Percentiles rank a stretch among this genome's conserved stretches.
Conservation (phyloP, 345 rosid genomes). For the Erodium maritimum region DNA sequence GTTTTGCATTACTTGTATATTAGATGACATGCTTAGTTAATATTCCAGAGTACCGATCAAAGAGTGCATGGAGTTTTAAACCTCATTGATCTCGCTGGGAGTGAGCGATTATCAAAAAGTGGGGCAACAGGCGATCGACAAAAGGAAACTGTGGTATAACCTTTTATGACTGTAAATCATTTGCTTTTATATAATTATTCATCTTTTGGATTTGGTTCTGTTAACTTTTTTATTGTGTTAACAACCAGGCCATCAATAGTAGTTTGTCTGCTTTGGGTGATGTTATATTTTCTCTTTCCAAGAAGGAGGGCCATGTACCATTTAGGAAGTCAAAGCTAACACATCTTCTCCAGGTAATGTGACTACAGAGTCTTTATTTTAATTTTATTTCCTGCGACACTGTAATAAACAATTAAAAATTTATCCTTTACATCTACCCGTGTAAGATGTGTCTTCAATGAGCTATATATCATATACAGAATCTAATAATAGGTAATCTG, state of each 20-base stretch:
- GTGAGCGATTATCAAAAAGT: conserved; percentile 87
- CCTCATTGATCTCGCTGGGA: conserved; percentile 92
- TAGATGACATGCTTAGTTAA: conserved; percentile 10
- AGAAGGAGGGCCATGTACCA: conserved; percentile 91
- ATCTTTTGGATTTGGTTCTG: neutral
- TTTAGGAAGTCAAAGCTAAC: conserved; percentile 88
- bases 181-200: neutral
- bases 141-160: conserved; percentile 81
- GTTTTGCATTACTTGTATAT: neutral
- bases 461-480: too few relatives aligned
- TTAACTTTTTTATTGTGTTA: neutral
- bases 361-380: neutral
- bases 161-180: neutral
- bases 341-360: conserved; percentile 74
- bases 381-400: neutral
- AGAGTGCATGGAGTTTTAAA: conserved; percentile 90
- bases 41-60: conserved; percentile 65
- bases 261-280: conserved; percentile 74
- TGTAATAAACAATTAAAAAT: neutral
- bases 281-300: conserved; percentile 85
- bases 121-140: conserved; percentile 89
- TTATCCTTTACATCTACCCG: too few relatives aligned
- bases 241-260: conserved; percentile 73
- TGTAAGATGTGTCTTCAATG: too few relatives aligned
- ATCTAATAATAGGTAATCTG: too few relatives aligned